Evolutionary conservation across 2,329 filamentous ascomycete species (phyloP), one percentile per base, ranked within the genome.

Genomic region (Colletotrichum caudatum): DNA sequence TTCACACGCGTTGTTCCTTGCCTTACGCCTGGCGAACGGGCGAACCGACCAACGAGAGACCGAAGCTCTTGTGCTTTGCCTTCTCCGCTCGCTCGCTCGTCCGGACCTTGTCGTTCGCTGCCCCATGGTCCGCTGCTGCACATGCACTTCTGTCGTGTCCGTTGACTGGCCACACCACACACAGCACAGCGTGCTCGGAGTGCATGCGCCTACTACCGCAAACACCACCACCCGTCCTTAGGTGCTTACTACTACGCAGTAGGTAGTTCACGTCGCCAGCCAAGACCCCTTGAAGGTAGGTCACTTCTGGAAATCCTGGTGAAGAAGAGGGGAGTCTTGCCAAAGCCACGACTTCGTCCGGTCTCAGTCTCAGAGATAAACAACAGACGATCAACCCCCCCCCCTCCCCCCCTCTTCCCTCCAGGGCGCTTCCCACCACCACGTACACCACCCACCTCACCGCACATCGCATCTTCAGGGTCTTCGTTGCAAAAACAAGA

Each of bases 101-200:
- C 58, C 58, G 56, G 58, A 63, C 64, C 69, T 71, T 64, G 59
- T 63, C 64, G 64, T 59, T 48, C 69, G 59, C 69, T 65, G 69
- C 60, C 65, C 35, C 66, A 65, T 65, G 58, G 71, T 80, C 64
- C 79, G 77, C 76, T 80, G 79, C 78, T 80, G 79, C 78, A 80
- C 79, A 80, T 80, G 79, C 79, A 77, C 71, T 76, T 77, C 76
- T 80, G 78, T 79, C 77, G 77, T 80, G 78, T 78, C 76, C 72
- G 71, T 76, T 73, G 75, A 76, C 68, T 73, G 78, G 76, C 79
- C 77, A 78, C 77, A 77, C 78, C 74, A 71, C 51, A 53, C 53
- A 63, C 53, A 53, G 51, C 53, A 69, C 69, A 58, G 48, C 65
- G 70, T 62, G 60, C 62, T 59, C 61, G 66, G 70, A 72, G 54